phyloP scores from a whole-genome alignment of 208 protist species.

The Entamoeba invadens region DNA sequence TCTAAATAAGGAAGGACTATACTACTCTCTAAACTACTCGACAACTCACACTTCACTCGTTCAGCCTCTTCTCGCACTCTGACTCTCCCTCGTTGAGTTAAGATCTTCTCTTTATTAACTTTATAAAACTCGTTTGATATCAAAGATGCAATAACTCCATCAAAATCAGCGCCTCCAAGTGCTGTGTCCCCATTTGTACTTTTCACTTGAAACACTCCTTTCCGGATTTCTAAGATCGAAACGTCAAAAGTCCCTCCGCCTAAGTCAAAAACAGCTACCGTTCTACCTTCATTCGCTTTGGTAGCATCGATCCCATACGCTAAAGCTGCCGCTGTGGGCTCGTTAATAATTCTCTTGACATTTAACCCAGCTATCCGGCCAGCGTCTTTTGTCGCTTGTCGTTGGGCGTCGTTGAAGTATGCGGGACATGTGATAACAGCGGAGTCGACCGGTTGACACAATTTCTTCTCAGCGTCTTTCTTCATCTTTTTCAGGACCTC shows the following conservation, averaged over 20 bases:
- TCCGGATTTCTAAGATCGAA: constrained; percentile 74
- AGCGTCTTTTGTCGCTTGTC: constrained; percentile 95
- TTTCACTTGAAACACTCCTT: constrained; percentile 83
- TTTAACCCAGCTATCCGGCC: constrained; percentile 85
- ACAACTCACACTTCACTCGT: constrained; percentile 85
- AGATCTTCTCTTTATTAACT: constrained; percentile 61
- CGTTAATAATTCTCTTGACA: constrained; percentile 61
- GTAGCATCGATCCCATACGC: constrained; percentile 52
- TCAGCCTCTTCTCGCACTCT: constrained; percentile 81
- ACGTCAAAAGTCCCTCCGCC: constrained; percentile 96
- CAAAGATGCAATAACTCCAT: constrained; percentile 61
- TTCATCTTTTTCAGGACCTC: constrained; percentile 87
- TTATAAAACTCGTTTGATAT: constrained; percentile 62
- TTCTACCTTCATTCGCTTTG: constrained; percentile 43
- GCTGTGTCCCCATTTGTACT: constrained; percentile 90
- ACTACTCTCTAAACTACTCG: constrained; percentile 59
- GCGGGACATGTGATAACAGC: constrained; percentile 92
- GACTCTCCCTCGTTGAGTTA: constrained; percentile 72
- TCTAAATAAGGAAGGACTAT: constrained; percentile 84
- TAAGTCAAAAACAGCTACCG: constrained; percentile 70
- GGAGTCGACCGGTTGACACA: constrained; percentile 66
- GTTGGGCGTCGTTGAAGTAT: constrained; percentile 96
- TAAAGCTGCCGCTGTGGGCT: constrained; percentile 53
- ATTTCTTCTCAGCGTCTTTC: constrained; percentile 75
- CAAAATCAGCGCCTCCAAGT: constrained; percentile 95